A percentile compares a stretch with the other conserved stretches of the same genome.
Evolutionary conservation across 305 asterid species (phyloP).

Genomic region (Fraxinus sp.): DNA sequence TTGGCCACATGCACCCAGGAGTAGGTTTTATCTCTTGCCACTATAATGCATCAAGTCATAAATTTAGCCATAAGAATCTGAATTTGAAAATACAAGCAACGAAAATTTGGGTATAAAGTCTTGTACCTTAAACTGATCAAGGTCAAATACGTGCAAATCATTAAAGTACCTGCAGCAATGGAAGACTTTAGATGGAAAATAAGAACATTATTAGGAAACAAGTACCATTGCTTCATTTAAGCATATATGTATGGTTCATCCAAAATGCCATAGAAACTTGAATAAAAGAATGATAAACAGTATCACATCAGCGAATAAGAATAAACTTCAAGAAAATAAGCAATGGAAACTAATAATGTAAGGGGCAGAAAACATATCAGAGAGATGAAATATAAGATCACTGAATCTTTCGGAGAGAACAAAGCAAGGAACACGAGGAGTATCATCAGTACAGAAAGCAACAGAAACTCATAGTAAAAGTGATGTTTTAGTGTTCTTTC

Average conservation of each 20-base stretch:
- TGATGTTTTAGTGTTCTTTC: neutral
- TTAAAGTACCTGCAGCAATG: constrained; percentile 74
- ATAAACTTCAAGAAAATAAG: neutral
- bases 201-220: constrained; percentile 20
- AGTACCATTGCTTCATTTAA: neutral
- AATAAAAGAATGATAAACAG: neutral
- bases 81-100: constrained; percentile 1
- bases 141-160: constrained; percentile 89
- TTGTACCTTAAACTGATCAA: constrained; percentile 80
- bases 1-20: constrained; percentile 95
- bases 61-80: constrained; percentile 19
- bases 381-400: neutral
- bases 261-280: neutral
- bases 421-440: neutral
- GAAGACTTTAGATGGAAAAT: constrained; percentile 23
- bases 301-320: neutral
- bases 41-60: constrained; percentile 39
- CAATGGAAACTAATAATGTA: neutral
- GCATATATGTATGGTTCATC: neutral
- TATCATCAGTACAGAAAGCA: neutral
- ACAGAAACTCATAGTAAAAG: neutral
- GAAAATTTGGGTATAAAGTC: constrained; percentile 2
- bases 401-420: neutral
- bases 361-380: neutral
- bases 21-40: constrained; percentile 96